Evolutionary conservation across 352 stramenopile species (phyloP).

Genomic region (Pythium volutum): DNA sequence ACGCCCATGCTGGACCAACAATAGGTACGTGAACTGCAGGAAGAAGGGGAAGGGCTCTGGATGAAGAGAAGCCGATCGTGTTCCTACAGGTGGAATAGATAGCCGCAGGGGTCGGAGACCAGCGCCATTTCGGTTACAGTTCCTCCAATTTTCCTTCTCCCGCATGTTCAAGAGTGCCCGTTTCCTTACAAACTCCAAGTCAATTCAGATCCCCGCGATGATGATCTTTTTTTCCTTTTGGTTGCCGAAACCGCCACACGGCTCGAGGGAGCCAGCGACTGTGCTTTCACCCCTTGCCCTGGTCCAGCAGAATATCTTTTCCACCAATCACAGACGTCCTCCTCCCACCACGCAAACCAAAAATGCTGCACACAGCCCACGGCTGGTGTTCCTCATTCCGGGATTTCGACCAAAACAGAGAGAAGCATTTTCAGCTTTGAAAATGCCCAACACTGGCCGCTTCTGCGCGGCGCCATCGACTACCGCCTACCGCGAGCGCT

Average conservation of each 20-base stretch:
- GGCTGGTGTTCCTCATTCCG: slow-evolving; percentile 24
- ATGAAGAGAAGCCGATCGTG: slow-evolving; percentile 1
- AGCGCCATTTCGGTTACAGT: slow-evolving; percentile 1
- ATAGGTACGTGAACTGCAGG: not conserved
- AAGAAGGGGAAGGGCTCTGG: slow-evolving; percentile 4
- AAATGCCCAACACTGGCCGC: slow-evolving; percentile 28
- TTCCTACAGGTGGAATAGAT: not conserved
- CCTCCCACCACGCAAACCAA: slow-evolving; percentile 25
- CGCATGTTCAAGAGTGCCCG: not conserved
- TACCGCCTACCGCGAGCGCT: slow-evolving; percentile 22
- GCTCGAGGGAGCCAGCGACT: not conserved
- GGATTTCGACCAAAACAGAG: slow-evolving; percentile 16
- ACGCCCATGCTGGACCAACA: not conserved
- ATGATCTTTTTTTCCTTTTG: slow-evolving; percentile 18
- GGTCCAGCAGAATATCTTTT: slow-evolving; percentile 10
- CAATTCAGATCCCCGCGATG: not conserved
- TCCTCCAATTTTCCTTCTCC: slow-evolving; percentile 2
- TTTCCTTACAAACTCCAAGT: slow-evolving; percentile 11
- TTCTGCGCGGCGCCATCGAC: slow-evolving; percentile 18
- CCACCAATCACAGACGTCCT: slow-evolving; percentile 16
- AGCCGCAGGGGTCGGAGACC: not conserved
- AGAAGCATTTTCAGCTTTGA: slow-evolving; percentile 4
- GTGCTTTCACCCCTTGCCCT: slow-evolving; percentile 17
- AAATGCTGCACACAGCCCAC: too few species aligned
- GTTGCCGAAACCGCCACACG: not conserved